Conservation (phyloP, 2,329 filamentous ascomycete species). For the Dichotomopilus funicola region DNA sequence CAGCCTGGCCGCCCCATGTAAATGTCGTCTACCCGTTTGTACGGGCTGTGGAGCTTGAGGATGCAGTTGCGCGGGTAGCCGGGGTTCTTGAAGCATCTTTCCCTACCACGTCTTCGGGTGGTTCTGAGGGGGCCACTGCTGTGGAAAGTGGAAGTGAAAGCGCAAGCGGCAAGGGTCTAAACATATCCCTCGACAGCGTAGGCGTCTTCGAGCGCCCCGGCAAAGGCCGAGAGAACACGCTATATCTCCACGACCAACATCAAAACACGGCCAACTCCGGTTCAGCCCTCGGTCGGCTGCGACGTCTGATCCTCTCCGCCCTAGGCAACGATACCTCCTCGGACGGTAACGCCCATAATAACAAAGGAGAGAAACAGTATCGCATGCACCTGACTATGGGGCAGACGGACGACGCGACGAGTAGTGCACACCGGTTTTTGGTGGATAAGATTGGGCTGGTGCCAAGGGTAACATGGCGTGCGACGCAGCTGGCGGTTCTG, state of each 20-base stretch:
- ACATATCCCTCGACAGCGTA: conserved; percentile 34
- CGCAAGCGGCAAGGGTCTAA: too few relatives aligned
- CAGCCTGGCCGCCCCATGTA: conserved; percentile 60
- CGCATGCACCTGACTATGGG: conserved; percentile 54
- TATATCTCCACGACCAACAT: conserved; percentile 34
- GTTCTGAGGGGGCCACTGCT: too few relatives aligned
- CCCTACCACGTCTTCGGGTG: not conserved
- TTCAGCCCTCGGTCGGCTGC: too few relatives aligned
- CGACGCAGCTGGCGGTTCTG: conserved; percentile 45
- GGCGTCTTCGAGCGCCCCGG: conserved; percentile 40
- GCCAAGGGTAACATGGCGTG: conserved; percentile 42
- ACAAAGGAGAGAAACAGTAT: conserved; percentile 27
- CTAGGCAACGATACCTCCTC: too few relatives aligned
- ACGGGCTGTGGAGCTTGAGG: conserved; percentile 37
- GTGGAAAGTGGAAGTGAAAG: too few relatives aligned
- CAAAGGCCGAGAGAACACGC: conserved; percentile 39
- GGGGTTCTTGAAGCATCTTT: not conserved
- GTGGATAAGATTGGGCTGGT: conserved; percentile 46
- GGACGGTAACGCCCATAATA: too few relatives aligned
- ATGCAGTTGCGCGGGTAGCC: conserved; percentile 37
- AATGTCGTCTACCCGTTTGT: conserved; percentile 64
- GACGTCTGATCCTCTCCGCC: too few relatives aligned
- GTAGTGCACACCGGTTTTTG: conserved; percentile 43
- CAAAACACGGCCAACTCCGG: too few relatives aligned
- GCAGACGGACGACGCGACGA: conserved; percentile 44